Evolutionary conservation across 2,329 filamentous ascomycete species (phyloP).

Genomic region (Aureobasidium sp.): DNA sequence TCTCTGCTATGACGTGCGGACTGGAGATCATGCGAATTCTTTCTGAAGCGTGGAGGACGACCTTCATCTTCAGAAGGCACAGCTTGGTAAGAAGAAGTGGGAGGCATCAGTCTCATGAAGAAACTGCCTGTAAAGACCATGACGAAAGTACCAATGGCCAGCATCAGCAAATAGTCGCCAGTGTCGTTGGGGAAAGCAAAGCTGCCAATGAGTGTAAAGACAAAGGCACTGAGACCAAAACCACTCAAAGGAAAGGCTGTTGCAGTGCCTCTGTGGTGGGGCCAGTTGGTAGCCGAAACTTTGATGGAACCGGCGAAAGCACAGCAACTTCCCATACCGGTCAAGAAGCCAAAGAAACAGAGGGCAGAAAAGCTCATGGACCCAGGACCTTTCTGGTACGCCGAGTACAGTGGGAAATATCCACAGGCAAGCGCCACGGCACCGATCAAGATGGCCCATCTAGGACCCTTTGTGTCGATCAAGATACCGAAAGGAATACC

Average conservation of each 20-base stretch:
- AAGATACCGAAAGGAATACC: slow-evolving; percentile 86
- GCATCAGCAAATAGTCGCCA: slow-evolving; percentile 68
- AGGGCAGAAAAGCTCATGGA: slow-evolving; percentile 52
- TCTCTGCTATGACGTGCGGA: slow-evolving; percentile 32
- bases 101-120: slow-evolving; percentile 71
- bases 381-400: slow-evolving; percentile 62
- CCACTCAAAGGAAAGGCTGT: slow-evolving; percentile 89
- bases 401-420: slow-evolving; percentile 78
- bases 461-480: slow-evolving; percentile 74
- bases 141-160: slow-evolving; percentile 70
- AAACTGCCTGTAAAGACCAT: slow-evolving; percentile 74
- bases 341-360: slow-evolving; percentile 78
- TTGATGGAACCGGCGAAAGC: slow-evolving; percentile 89
- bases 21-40: slow-evolving; percentile 43
- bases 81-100: slow-evolving; percentile 49
- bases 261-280: slow-evolving; percentile 81
- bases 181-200: slow-evolving; percentile 78
- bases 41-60: slow-evolving; percentile 37
- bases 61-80: slow-evolving; percentile 44
- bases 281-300: slow-evolving; percentile 79
- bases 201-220: slow-evolving; percentile 77
- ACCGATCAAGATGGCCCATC: slow-evolving; percentile 70
- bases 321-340: slow-evolving; percentile 81
- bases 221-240: slow-evolving; percentile 92
- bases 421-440: slow-evolving; percentile 65